A percentile compares a stretch with the other conserved stretches of the same genome.
Evolutionary conservation across 2,329 filamentous ascomycete species (phyloP).

Genomic region (Aspergillus sp.): DNA sequence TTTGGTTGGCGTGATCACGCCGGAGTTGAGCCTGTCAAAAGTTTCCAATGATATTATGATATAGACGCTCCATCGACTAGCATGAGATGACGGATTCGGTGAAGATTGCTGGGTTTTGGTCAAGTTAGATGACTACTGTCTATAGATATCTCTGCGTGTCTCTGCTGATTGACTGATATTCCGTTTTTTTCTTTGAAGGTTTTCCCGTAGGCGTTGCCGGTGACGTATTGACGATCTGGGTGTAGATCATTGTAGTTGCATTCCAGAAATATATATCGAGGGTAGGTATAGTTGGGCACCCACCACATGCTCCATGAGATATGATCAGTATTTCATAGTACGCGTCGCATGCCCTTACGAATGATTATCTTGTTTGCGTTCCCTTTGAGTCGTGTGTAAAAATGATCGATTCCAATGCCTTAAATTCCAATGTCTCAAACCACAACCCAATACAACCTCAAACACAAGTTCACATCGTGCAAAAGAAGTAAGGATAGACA

Average conservation of each 20-base stretch:
- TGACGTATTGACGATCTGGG: neutral
- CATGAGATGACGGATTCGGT: slow-evolving; percentile 10
- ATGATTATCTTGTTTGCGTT: no score
- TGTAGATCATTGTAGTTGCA: neutral
- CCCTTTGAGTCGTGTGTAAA: no score
- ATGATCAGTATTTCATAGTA: no score
- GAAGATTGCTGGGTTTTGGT: slow-evolving; percentile 41
- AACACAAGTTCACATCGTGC: no score
- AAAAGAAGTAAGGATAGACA: neutral
- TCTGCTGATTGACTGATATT: neutral
- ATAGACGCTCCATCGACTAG: slow-evolving; percentile 13
- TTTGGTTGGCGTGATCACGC: slow-evolving; percentile 18
- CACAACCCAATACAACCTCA: no score
- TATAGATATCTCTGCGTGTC: slow-evolving; percentile 1
- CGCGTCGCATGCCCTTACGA: no score
- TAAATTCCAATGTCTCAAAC: no score
- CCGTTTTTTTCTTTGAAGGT: neutral
- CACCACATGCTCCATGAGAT: no score
- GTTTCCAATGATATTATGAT: slow-evolving; percentile 12
- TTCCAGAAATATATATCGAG: no score
- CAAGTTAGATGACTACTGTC: slow-evolving; percentile 63
- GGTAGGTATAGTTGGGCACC: no score
- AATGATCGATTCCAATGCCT: no score
- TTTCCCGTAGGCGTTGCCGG: neutral
- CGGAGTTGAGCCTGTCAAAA: slow-evolving; percentile 21